phyloP scores from a whole-genome alignment of 441 rosid species.

The Euphorbia corollata region DNA sequence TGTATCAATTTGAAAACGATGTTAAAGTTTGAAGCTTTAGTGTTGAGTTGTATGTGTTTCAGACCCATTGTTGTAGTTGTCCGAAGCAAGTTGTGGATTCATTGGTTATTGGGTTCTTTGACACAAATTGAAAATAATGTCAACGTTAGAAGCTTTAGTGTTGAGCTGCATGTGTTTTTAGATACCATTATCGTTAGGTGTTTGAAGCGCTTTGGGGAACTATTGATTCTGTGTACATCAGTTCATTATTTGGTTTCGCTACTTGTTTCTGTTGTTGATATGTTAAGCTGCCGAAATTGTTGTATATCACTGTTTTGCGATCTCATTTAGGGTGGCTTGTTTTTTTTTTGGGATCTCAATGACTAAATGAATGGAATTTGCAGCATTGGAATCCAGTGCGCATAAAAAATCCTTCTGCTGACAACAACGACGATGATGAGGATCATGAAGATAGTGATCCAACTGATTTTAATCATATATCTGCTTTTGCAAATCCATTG shows the following conservation, averaged over 20 bases:
- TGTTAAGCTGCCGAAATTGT: too few species aligned
- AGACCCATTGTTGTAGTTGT: neutral
- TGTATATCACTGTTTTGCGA: neutral
- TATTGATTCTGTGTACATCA: neutral
- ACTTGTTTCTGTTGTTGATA: neutral
- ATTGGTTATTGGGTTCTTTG: too few species aligned
- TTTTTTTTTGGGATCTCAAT: too few species aligned
- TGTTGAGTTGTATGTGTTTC: neutral
- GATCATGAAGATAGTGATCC: constrained; percentile 33
- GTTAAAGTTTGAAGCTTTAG: neutral
- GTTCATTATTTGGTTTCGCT: neutral
- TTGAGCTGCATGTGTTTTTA: too few species aligned
- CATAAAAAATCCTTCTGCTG: constrained; percentile 21
- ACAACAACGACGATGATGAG: constrained; percentile 12
- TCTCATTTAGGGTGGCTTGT: too few species aligned
- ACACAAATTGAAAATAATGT: too few species aligned
- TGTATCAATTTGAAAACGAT: neutral
- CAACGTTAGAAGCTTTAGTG: too few species aligned
- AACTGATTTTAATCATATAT: constrained; percentile 29
- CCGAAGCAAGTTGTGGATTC: neutral
- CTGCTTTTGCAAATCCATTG: constrained; percentile 64
- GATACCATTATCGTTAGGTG: too few species aligned
- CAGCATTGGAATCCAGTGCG: constrained; percentile 59
- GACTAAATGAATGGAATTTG: constrained; percentile 16
- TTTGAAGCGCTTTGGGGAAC: too few species aligned